A percentile compares a stretch with the other conserved stretches of the same genome.
These are phyloP conservation scores for Hypomyces perniciosus DNA, from an alignment of 2,329 filamentous ascomycete species.

Conservation along the genomic window DNA sequence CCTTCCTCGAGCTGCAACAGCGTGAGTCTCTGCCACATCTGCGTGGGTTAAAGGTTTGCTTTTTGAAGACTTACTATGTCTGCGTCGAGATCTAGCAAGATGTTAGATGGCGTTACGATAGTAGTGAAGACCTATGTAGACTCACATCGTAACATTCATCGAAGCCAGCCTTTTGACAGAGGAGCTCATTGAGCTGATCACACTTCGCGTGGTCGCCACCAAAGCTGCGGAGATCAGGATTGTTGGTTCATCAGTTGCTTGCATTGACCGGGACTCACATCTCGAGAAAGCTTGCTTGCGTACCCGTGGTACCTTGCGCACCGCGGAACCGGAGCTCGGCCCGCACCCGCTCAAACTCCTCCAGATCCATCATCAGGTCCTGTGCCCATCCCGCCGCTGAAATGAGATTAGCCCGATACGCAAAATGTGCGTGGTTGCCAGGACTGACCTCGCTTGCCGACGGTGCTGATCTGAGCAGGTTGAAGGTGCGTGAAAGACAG, in stretches of 20 bases:
- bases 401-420: neutral
- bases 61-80: conserved; percentile 30
- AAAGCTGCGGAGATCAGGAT: conserved; percentile 27
- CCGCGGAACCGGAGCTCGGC: conserved; percentile 69
- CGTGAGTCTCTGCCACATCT: neutral
- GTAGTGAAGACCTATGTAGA: conserved; percentile 40
- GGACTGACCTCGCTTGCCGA: conserved; percentile 49
- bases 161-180: conserved; percentile 53
- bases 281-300: conserved; percentile 64
- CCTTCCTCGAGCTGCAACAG: conserved; percentile 55
- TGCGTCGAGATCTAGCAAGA: conserved; percentile 54
- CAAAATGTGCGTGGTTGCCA: conserved; percentile 28
- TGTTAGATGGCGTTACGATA: neutral
- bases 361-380: conserved; percentile 58
- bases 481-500: conserved; percentile 74
- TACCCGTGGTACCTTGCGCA: conserved; percentile 60
- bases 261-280: conserved; percentile 12
- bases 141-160: conserved; percentile 48
- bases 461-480: conserved; percentile 41
- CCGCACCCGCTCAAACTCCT: conserved; percentile 64
- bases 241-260: conserved; percentile 5
- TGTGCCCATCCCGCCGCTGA: conserved; percentile 62
- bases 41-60: neutral
- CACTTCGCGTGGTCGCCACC: conserved; percentile 42
- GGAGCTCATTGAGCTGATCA: conserved; percentile 48